Base-by-base conservation (phyloP, 129 eudicot genomes). In the Artemisia tridentata region DNA sequence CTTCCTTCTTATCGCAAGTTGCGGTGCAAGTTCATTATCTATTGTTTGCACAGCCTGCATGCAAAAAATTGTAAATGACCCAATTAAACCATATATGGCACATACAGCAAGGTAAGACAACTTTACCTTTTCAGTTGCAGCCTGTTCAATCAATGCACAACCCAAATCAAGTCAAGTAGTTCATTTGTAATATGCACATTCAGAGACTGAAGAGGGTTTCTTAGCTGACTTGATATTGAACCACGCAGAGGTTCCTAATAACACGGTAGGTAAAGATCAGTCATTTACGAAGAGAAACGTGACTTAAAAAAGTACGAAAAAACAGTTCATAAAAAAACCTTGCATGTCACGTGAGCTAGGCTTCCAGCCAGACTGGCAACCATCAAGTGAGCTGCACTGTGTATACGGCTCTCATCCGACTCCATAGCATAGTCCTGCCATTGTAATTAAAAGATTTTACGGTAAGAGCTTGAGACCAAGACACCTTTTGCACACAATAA, bases 321-420 rank as follows among this genome's bases (percentile, higher is more conserved):
- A 41, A 18, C 19, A 52, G 58, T 23, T 23, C 55, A 81, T 20
- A 12, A 45, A 52, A 27, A 62, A 38, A 93, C 98, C 97, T 90
- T 93, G 97, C 99, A 93, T 10, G 97, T 93, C 68, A 93, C 97
- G 61, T 90, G 99, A 68, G 99, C 99, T 72, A 93, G 71, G 73
- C 97, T 90, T 68, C 99, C 99, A 21, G 97, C 92, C 80, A 93
- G 80, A 82, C 99, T 87, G 38, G 97, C 99, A 67, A 93, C 99
- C 99, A 93, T 93, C 75, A 90, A 78, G 73, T 90, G 97, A 71
- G 99, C 99, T 68, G 99, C 99, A 87, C 84, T 89, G 52, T 82
- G 80, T 76, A 88, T 88, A 52, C 96, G 92, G 55, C 83, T 84
- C 87, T 90, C 97, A 75, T 93, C 99, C 0, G 93, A 84, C 79